Percentiles rank a stretch among this genome's conserved stretches.
These are phyloP conservation scores for Fusarium hostae DNA, from an alignment of 2,329 filamentous ascomycete genomes.

Conservation along the genomic window DNA sequence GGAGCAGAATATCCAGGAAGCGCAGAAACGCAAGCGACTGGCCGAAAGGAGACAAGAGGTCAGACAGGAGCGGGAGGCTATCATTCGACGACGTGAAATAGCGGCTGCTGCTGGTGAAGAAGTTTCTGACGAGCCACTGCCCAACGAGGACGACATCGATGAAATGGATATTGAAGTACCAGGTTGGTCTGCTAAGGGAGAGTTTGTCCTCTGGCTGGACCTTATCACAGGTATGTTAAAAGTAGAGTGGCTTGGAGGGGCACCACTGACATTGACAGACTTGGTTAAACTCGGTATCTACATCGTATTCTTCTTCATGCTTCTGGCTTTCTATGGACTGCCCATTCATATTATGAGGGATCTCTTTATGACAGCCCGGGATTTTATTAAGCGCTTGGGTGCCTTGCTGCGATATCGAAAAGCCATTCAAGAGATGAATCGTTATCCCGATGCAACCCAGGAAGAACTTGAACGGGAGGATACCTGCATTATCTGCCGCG, in stretches of 20 bases:
- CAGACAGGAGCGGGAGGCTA: slow-evolving; percentile 65
- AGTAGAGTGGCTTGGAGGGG: neutral
- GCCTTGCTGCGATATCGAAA: slow-evolving; percentile 91
- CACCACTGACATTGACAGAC: slow-evolving; percentile 63
- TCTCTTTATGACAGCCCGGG: slow-evolving; percentile 91
- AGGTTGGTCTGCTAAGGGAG: slow-evolving; percentile 95
- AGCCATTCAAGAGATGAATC: slow-evolving; percentile 93
- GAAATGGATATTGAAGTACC: slow-evolving; percentile 95
- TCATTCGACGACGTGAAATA: slow-evolving; percentile 60
- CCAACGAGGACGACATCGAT: slow-evolving; percentile 80
- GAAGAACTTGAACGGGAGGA: slow-evolving; percentile 88
- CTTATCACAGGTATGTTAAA: slow-evolving; percentile 74
- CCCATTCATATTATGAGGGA: slow-evolving; percentile 98
- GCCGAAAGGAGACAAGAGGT: slow-evolving; percentile 76
- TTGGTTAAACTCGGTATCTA: slow-evolving; percentile 93
- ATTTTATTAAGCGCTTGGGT: slow-evolving; percentile 88
- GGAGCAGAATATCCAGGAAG: slow-evolving; percentile 79
- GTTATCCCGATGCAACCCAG: slow-evolving; percentile 88
- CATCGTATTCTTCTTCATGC: slow-evolving; percentile 89
- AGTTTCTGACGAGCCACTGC: slow-evolving; percentile 64
- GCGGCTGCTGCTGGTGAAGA: slow-evolving; percentile 67
- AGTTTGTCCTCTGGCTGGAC: slow-evolving; percentile 90
- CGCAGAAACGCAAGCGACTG: slow-evolving; percentile 77
- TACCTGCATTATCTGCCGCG: slow-evolving; percentile 96
- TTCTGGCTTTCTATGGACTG: slow-evolving; percentile 92